Conservation (phyloP, 345 rosid species). For the Clarkia xantiana region DNA sequence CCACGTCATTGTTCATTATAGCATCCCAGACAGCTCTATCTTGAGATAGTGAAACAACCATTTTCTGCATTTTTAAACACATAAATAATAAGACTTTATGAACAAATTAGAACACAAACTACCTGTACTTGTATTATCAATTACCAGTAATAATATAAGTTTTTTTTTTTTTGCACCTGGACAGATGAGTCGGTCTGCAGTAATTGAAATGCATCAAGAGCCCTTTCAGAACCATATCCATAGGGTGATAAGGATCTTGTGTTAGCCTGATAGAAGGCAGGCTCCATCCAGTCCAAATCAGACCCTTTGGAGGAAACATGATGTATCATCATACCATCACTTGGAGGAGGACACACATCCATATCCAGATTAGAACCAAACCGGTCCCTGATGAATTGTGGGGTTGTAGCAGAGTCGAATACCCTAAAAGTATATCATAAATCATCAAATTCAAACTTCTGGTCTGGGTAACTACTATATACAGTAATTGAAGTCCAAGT, state of each 20-base stretch:
- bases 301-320: slow-evolving; percentile 32
- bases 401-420: slow-evolving; percentile 26
- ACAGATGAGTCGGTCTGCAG: slow-evolving; percentile 70
- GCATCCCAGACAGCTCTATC: slow-evolving; percentile 91
- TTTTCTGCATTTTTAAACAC: slow-evolving; percentile 28
- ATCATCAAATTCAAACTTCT: too few species aligned
- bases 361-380: slow-evolving; percentile 14
- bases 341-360: slow-evolving; percentile 18
- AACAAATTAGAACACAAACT: too few species aligned
- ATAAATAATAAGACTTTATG: too few species aligned
- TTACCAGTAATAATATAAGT: too few species aligned
- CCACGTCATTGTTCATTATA: slow-evolving; percentile 61
- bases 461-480: too few species aligned
- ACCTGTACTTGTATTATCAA: too few species aligned
- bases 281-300: slow-evolving; percentile 66
- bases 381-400: slow-evolving; percentile 40
- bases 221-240: slow-evolving; percentile 25
- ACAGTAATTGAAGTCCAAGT: too few species aligned
- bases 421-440: slow-evolving; percentile 25
- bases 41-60: slow-evolving; percentile 72
- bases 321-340: slow-evolving; percentile 11
- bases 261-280: slow-evolving; percentile 29
- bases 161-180: slow-evolving; percentile 33
- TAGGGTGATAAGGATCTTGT: slow-evolving; percentile 31
- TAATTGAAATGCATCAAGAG: slow-evolving; percentile 62